Base-by-base conservation (phyloP, 2,329 filamentous ascomycete genomes). In the Byssothecium circinans region DNA sequence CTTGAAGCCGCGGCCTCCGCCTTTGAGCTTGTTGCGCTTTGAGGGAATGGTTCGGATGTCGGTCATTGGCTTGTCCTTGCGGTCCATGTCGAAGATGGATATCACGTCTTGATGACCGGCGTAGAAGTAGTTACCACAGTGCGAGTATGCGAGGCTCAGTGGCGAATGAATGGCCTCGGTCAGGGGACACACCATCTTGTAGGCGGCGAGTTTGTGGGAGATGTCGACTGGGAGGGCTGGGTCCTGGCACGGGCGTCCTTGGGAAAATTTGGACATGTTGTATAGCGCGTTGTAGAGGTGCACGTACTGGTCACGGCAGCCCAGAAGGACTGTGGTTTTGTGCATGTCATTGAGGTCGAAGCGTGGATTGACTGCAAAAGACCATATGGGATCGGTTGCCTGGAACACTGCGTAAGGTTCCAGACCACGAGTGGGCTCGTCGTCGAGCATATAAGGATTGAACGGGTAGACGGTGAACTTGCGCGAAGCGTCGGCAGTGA, bases 151-250 rank as follows among this genome's bases (percentile, higher is more conserved):
- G 2, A 86, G 74, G 22, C 78, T 80, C 56, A 80, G 72, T 0
- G 82, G 79, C 1, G 77, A 72, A 27, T 78, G 78, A 57, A 80
- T 80, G 11, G 72, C 76, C 67, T 86, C 83, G 2, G 80, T 85
- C 18, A 73, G 76, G 4, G 74, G 69, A 49, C 79, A 74, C 41
- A 83, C 68, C 33, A 83, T 69, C 2, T 78, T 79, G 63, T 85
- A 86, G 11, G 72, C 76, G 3, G 77, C 77, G 23, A 81, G 27
- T 3, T 57, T 52, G 0, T 48, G 52, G 27, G 57, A 57, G 25
- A 66, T 65, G 22, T 66, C 33, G 7, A 65, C 43, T 4, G 61
- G 23, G 23, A 25, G 23, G 59, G 11, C 37, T 30, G 19, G 10
- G 36, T 19, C 11, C 5, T 19, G 8, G n/a, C 46, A 7, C 8